These are phyloP conservation scores for Collybia sp. DNA, from an alignment of 768 basidiomycete genomes.

Conservation along the genomic window DNA sequence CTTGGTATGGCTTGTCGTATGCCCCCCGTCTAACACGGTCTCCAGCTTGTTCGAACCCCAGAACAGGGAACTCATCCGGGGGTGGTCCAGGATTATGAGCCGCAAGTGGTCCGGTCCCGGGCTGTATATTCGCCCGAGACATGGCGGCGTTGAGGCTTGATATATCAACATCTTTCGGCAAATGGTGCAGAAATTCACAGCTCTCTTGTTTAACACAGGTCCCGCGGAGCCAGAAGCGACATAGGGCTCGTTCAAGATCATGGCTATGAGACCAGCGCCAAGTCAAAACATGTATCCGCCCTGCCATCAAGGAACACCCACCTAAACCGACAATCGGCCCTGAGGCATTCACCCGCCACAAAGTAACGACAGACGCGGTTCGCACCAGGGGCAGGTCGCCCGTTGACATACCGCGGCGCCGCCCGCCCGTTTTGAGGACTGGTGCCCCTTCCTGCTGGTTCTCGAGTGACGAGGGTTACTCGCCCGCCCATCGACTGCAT, in stretches of 20 bases:
- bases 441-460: slow-evolving; percentile 35
- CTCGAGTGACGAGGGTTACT: slow-evolving; percentile 62
- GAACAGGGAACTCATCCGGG: slow-evolving; percentile 70
- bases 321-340: slow-evolving; percentile 99
- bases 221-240: slow-evolving; percentile 96
- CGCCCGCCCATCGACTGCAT: slow-evolving; percentile 65
- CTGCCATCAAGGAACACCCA: slow-evolving; percentile 26
- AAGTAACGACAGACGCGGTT: slow-evolving; percentile 94
- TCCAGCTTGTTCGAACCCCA: slow-evolving; percentile 41
- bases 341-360: slow-evolving; percentile 90
- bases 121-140: slow-evolving; percentile 57
- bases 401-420: slow-evolving; percentile 43
- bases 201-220: slow-evolving; percentile 95
- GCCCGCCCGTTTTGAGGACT: slow-evolving; percentile 22
- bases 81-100: slow-evolving; percentile 32
- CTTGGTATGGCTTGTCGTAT: slow-evolving; percentile 46
- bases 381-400: slow-evolving; percentile 53
- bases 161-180: slow-evolving; percentile 84
- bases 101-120: slow-evolving; percentile 37
- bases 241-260: slow-evolving; percentile 89
- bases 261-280: slow-evolving; percentile 50
- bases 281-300: background rate
- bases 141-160: slow-evolving; percentile 63
- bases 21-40: slow-evolving; percentile 39
- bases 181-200: slow-evolving; percentile 94